Percentiles rank a stretch among this genome's conserved stretches.
These are phyloP conservation scores for Chamaenerion angustifolium DNA, from an alignment of 345 rosid genomes.

Conservation along the genomic window DNA sequence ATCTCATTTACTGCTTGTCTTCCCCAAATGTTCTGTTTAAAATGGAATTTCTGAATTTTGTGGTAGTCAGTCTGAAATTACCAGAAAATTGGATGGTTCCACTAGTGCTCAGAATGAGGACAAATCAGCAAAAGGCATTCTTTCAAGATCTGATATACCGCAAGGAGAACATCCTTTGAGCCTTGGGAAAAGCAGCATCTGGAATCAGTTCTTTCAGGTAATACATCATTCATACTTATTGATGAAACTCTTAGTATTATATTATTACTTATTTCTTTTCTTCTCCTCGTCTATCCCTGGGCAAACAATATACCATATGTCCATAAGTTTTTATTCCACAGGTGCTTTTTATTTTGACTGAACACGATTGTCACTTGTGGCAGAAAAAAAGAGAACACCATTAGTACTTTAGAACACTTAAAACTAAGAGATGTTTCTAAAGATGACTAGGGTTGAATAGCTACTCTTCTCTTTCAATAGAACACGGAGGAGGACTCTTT, in stretches of 20 bases:
- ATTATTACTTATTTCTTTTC: not conserved
- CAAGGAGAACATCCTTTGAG: conserved; percentile 95
- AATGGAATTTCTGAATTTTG: conserved; percentile 34
- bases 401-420: too few species aligned
- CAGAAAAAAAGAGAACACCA: too few species aligned
- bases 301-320: too few species aligned
- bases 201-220: conserved; percentile 97
- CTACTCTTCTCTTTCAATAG: too few species aligned
- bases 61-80: conserved; percentile 93
- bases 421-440: too few species aligned
- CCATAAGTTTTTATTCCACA: too few species aligned
- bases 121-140: conserved; percentile 34
- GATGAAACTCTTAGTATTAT: not conserved
- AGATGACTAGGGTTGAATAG: too few species aligned
- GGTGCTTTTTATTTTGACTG: too few species aligned
- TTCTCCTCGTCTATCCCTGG: not conserved
- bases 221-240: conserved; percentile 1
- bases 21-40: conserved; percentile 4
- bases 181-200: conserved; percentile 79
- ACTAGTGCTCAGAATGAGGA: conserved; percentile 26
- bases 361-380: too few species aligned
- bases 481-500: too few species aligned
- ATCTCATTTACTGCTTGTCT: not conserved
- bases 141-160: conserved; percentile 63
- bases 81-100: conserved; percentile 68